Conservation (phyloP, 495 filamentous ascomycete species). For the Penicillium chermesinum region DNA sequence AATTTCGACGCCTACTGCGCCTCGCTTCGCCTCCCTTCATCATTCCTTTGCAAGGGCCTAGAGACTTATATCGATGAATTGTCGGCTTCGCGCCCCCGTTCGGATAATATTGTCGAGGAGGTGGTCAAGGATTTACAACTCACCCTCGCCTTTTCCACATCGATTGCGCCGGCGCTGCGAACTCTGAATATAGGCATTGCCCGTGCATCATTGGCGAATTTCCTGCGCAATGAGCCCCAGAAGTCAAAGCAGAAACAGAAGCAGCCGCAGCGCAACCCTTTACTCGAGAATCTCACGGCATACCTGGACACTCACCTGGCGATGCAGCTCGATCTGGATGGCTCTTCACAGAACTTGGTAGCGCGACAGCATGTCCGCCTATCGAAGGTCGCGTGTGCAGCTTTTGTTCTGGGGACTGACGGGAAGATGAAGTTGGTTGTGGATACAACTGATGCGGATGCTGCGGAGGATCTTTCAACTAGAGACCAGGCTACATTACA, state of each 20-base stretch:
- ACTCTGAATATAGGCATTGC: constrained; percentile 44
- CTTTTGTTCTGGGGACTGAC: constrained; percentile 49
- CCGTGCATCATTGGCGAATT: constrained; percentile 26
- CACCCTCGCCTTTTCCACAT: constrained; percentile 33
- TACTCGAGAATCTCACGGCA: constrained; percentile 36
- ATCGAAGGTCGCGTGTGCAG: constrained; percentile 47
- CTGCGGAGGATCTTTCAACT: constrained; percentile 3
- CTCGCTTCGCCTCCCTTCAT: constrained; percentile 34
- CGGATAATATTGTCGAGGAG: constrained; percentile 20
- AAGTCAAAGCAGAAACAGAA: constrained; percentile 8
- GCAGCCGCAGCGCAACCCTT: constrained; percentile 21
- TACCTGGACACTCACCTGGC: constrained; percentile 48
- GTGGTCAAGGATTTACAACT: constrained; percentile 38
- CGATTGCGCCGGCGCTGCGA: constrained; percentile 40
- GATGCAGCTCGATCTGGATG: constrained; percentile 40
- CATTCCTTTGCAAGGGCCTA: constrained; percentile 33
- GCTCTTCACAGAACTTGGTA: constrained; percentile 8
- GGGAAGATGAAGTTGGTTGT: constrained; percentile 50
- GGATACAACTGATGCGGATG: constrained; percentile 17
- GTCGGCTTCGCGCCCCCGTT: not conserved
- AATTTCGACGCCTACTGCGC: constrained; percentile 51
- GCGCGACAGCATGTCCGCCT: constrained; percentile 39
- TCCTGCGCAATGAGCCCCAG: constrained; percentile 13
- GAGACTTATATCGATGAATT: constrained; percentile 27
- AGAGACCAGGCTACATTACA: constrained; percentile 9